phyloP scores from a whole-genome alignment of 2,329 filamentous ascomycete genomes.

The Alternaria triticimaculans region DNA sequence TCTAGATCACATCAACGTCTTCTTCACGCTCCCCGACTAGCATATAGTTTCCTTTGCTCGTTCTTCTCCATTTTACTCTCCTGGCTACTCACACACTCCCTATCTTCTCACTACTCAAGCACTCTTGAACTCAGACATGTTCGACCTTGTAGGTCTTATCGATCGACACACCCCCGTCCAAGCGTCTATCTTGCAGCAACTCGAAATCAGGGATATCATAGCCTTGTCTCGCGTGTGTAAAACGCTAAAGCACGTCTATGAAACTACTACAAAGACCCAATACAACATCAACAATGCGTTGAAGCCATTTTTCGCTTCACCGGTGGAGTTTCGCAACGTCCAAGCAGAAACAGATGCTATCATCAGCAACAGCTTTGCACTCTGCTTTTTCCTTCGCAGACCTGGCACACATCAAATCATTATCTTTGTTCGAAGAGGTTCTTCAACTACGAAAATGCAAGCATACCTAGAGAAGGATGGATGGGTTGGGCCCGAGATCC shows the following conservation, averaged over 20 bases:
- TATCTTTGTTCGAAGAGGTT: background rate
- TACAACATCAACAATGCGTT: background rate
- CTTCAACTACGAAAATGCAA: background rate
- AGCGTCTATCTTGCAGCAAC: background rate
- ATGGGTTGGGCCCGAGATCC: background rate
- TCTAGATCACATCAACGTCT: background rate
- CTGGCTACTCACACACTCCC: background rate
- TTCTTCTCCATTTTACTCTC: background rate
- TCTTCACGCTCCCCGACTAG: background rate
- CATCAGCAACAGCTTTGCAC: background rate
- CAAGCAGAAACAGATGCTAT: background rate
- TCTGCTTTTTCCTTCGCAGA: background rate
- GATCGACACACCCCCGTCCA: background rate
- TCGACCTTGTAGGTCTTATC: background rate
- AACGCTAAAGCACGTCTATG: background rate
- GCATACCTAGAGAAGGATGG: background rate
- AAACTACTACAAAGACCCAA: background rate
- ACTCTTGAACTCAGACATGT: background rate
- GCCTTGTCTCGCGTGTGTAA: background rate
- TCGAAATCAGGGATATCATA: background rate
- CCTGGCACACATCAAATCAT: rapidly evolving
- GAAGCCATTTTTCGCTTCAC: background rate
- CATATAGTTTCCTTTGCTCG: background rate
- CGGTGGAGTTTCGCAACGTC: background rate
- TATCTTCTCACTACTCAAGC: background rate